phyloP scores from a whole-genome alignment of 192 early-diverging fungal species.

The Entomortierella beljakovae region DNA sequence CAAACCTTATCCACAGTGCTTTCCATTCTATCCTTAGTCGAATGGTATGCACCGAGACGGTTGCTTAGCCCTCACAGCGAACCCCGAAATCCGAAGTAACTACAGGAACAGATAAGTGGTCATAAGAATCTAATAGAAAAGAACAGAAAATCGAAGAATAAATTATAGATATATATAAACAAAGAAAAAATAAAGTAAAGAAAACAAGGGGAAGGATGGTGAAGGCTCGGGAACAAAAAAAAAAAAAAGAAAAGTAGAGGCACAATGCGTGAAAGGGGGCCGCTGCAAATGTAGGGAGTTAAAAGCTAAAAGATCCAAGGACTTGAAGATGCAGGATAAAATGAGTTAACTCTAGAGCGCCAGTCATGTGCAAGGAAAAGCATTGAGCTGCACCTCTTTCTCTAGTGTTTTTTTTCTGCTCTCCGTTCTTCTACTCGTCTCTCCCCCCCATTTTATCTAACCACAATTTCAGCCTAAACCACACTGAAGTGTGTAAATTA shows the following conservation, averaged over 20 bases:
- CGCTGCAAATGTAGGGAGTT: slow-evolving; percentile 25
- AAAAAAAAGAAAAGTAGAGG: neutral
- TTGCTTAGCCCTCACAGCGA: neutral
- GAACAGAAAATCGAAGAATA: neutral
- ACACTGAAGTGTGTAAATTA: neutral
- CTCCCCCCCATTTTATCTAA: neutral
- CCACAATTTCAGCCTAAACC: slow-evolving; percentile 4
- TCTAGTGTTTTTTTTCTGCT: neutral
- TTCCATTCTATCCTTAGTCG: neutral
- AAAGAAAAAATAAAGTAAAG: slow-evolving; percentile 7
- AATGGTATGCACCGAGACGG: slow-evolving; percentile 30
- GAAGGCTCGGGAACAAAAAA: neutral
- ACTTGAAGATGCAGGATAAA: neutral
- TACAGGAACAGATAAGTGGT: no score
- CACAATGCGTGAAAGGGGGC: neutral
- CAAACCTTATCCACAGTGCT: neutral
- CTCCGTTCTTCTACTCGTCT: neutral
- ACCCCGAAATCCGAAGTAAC: neutral
- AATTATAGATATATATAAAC: no score
- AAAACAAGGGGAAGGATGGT: slow-evolving; percentile 22
- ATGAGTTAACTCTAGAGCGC: neutral
- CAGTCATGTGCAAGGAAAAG: slow-evolving; percentile 4
- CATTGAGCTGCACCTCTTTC: neutral
- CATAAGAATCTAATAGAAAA: neutral
- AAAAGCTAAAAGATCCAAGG: neutral